Evolutionary conservation across 768 basidiomycete species (phyloP).

Genomic region (Chalciporus chontae): DNA sequence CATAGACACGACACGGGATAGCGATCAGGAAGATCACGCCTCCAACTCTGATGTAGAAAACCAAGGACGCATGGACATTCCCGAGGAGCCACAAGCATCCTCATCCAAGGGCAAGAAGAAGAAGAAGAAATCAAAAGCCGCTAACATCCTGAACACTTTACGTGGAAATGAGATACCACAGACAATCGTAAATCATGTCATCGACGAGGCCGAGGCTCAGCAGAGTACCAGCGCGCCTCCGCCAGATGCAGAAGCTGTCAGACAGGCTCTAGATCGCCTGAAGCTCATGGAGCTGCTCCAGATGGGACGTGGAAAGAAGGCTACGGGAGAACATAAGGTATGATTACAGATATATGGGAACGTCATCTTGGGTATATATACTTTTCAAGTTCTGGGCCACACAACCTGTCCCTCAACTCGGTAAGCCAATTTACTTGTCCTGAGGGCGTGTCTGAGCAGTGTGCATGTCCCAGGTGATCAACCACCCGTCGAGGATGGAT

Average conservation of each 20-base stretch:
- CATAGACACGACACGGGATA: constrained; percentile 35
- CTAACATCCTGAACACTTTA: constrained; percentile 48
- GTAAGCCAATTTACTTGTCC: constrained; percentile 33
- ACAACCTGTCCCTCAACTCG: constrained; percentile 92
- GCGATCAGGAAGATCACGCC: constrained; percentile 33
- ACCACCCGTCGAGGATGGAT: constrained; percentile 71
- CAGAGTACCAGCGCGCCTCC: constrained; percentile 41
- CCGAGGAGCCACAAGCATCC: constrained; percentile 28
- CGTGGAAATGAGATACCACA: constrained; percentile 54
- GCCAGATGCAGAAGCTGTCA: constrained; percentile 63
- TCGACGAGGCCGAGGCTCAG: constrained; percentile 63
- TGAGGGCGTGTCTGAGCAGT: not conserved
- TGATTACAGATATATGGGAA: constrained; percentile 10
- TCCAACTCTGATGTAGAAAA: constrained; percentile 32
- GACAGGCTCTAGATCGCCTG: constrained; percentile 68
- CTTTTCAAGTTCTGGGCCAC: constrained; percentile 86
- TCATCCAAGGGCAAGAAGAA: constrained; percentile 64
- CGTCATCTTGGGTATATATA: constrained; percentile 8
- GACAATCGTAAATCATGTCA: constrained; percentile 60
- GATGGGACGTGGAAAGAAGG: constrained; percentile 76
- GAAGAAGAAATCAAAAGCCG: constrained; percentile 80
- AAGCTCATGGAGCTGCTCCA: constrained; percentile 83
- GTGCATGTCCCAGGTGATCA: constrained; percentile 50
- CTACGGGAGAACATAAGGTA: constrained; percentile 88
- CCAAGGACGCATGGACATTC: constrained; percentile 10